Evolutionary conservation across 2,329 filamentous ascomycete genomes (phyloP).

Genomic region (Colletotrichum australisinense): DNA sequence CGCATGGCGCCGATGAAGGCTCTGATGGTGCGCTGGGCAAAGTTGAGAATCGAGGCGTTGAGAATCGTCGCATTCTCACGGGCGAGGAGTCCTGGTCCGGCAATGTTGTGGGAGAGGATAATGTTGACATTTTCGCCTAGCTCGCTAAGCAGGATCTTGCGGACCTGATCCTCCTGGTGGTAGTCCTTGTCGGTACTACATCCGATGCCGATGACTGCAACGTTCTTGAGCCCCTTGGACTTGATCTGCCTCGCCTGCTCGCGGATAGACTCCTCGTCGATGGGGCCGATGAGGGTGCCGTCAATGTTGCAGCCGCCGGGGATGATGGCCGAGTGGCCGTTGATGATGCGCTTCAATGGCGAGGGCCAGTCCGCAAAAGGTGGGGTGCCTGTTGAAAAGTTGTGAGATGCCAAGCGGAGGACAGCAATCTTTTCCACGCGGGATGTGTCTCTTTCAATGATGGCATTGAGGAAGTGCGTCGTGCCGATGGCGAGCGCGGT

Average conservation of each 20-base stretch:
- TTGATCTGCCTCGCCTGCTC: conserved; percentile 38
- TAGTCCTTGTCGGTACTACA: conserved; percentile 66
- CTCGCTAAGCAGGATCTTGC: conserved; percentile 58
- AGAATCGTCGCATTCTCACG: conserved; percentile 65
- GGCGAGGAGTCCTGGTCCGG: conserved; percentile 54
- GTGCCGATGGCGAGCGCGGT: conserved; percentile 64
- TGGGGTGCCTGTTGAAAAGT: conserved; percentile 61
- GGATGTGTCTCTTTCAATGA: conserved; percentile 62
- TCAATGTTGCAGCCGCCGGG: conserved; percentile 39
- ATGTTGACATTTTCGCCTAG: conserved; percentile 44
- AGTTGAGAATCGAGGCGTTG: conserved; percentile 61
- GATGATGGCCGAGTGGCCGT: conserved; percentile 38
- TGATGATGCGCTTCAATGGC: conserved; percentile 51
- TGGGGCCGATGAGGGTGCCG: conserved; percentile 35
- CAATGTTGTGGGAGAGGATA: conserved; percentile 46
- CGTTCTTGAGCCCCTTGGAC: conserved; percentile 45
- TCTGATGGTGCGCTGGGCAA: conserved; percentile 57
- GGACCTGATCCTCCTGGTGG: conserved; percentile 62
- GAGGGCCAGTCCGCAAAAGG: conserved; percentile 65
- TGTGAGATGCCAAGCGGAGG: conserved; percentile 62
- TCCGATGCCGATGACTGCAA: conserved; percentile 69
- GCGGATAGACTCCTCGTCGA: conserved; percentile 30
- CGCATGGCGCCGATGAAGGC: conserved; percentile 58
- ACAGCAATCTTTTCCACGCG: conserved; percentile 64
- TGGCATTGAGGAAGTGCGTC: conserved; percentile 70